phyloP scores from a whole-genome alignment of 257 asterid species.

The Misopates orontium region DNA sequence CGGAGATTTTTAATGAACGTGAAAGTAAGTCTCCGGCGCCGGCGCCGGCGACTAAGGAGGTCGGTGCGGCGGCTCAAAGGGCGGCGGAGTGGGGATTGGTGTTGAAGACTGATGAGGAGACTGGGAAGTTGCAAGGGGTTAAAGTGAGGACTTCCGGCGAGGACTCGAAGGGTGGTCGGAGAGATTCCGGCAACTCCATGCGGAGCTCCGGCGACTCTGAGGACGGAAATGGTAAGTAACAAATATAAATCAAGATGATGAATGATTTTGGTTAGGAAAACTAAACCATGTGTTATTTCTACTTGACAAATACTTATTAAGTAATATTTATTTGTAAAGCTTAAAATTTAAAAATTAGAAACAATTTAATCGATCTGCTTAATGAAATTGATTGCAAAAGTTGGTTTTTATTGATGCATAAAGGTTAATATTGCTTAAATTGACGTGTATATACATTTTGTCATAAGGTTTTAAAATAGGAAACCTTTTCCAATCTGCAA shows the following conservation, averaged over 20 bases:
- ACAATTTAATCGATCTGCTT: no score
- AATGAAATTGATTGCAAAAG: no score
- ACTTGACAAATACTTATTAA: no score
- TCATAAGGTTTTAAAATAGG: no score
- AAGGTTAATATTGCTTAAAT: no score
- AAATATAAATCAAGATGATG: neutral
- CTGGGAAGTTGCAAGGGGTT: conserved; percentile 85
- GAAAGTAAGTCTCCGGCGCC: conserved; percentile 16
- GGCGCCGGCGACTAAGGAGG: conserved; percentile 26
- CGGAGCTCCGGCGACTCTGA: conserved; percentile 85
- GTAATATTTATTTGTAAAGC: no score
- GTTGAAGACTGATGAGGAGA: conserved; percentile 72
- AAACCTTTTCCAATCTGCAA: no score
- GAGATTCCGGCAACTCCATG: conserved; percentile 72
- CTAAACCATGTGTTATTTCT: no score
- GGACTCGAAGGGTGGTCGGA: conserved; percentile 40
- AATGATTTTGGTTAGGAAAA: no score
- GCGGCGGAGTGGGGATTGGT: conserved; percentile 99
- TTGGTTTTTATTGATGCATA: no score
- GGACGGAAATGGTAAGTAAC: conserved; percentile 51
- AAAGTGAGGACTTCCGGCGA: conserved; percentile 86
- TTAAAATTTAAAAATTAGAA: no score
- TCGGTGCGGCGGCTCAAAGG: conserved; percentile 72
- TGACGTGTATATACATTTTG: no score
- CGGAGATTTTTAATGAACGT: conserved; percentile 33